Evolutionary conservation across 164 flowering plant species (phyloP).

Genomic region (Vitis labrusca): DNA sequence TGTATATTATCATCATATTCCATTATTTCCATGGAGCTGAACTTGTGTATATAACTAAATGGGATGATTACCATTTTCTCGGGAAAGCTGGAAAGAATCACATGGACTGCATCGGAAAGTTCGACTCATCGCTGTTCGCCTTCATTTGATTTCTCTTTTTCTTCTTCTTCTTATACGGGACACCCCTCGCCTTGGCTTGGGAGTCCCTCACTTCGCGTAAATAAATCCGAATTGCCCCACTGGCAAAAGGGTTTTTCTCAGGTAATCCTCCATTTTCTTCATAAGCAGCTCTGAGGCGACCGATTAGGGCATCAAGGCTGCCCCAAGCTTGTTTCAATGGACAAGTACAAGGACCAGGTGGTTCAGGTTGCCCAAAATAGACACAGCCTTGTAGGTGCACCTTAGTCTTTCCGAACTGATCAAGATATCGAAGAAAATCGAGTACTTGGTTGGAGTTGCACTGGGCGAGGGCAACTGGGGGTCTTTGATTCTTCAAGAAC

Average conservation of each 20-base stretch:
- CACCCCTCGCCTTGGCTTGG: slow-evolving; percentile 59
- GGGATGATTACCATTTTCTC: no score
- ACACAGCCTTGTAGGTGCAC: slow-evolving; percentile 57
- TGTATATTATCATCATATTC: no score
- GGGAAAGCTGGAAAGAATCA: no score
- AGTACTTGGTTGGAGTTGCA: slow-evolving; percentile 52
- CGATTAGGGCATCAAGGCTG: slow-evolving; percentile 61
- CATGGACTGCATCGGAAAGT: slow-evolving; percentile 10
- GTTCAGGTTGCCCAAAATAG: slow-evolving; percentile 62
- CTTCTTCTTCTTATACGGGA: slow-evolving; percentile 61
- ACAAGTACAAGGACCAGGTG: slow-evolving; percentile 58
- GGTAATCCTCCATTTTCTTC: slow-evolving; percentile 58
- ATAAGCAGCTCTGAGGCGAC: slow-evolving; percentile 61
- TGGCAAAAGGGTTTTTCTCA: slow-evolving; percentile 59
- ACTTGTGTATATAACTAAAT: no score
- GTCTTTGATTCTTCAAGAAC: slow-evolving; percentile 56
- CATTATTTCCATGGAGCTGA: no score
- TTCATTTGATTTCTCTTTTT: slow-evolving; percentile 32
- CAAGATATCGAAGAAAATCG: slow-evolving; percentile 53
- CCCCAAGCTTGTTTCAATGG: slow-evolving; percentile 70
- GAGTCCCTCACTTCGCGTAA: slow-evolving; percentile 54
- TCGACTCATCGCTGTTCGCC: slow-evolving; percentile 12
- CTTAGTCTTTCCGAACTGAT: slow-evolving; percentile 66
- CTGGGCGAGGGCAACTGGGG: slow-evolving; percentile 47
- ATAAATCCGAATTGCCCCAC: slow-evolving; percentile 49